These are phyloP conservation scores for Stereum hirsutum DNA, from an alignment of 1,284 basidiomycete species.

Conservation along the genomic window DNA sequence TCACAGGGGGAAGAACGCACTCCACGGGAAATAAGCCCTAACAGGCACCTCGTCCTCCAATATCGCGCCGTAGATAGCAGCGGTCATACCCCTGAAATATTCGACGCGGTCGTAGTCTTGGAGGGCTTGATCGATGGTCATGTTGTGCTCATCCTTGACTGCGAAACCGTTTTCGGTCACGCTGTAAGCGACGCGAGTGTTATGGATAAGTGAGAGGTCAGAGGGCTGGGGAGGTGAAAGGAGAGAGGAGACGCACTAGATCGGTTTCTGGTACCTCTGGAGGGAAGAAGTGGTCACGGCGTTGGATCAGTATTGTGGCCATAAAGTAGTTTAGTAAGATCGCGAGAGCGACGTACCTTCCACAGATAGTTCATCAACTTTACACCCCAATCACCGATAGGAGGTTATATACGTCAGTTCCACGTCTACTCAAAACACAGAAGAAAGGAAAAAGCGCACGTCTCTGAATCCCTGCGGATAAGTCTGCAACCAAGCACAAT, in stretches of 20 bases:
- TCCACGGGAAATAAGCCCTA: constrained; percentile 67
- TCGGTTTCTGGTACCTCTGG: constrained; percentile 49
- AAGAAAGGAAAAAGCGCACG: constrained; percentile 18
- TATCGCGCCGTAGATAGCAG: constrained; percentile 49
- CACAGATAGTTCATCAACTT: constrained; percentile 60
- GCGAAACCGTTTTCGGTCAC: constrained; percentile 71
- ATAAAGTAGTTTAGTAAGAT: not conserved
- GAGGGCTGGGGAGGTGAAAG: not conserved
- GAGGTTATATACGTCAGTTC: constrained; percentile 13
- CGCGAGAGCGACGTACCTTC: constrained; percentile 31
- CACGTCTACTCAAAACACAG: not conserved
- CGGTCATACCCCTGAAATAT: constrained; percentile 60
- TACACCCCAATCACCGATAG: constrained; percentile 18
- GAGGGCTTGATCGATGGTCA: constrained; percentile 44
- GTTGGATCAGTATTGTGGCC: no score
- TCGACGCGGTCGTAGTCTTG: constrained; percentile 59
- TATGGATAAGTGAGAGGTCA: not conserved
- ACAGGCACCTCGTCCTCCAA: constrained; percentile 59
- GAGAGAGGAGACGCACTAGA: constrained; percentile 35
- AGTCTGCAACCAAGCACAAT: constrained; percentile 55
- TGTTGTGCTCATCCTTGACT: constrained; percentile 53
- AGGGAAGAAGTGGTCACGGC: constrained; percentile 5
- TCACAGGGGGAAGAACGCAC: constrained; percentile 21
- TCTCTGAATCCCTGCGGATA: constrained; percentile 54
- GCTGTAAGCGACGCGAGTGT: no score